phyloP scores from a whole-genome alignment of 768 basidiomycete genomes.

The Exidia glandulosa region DNA sequence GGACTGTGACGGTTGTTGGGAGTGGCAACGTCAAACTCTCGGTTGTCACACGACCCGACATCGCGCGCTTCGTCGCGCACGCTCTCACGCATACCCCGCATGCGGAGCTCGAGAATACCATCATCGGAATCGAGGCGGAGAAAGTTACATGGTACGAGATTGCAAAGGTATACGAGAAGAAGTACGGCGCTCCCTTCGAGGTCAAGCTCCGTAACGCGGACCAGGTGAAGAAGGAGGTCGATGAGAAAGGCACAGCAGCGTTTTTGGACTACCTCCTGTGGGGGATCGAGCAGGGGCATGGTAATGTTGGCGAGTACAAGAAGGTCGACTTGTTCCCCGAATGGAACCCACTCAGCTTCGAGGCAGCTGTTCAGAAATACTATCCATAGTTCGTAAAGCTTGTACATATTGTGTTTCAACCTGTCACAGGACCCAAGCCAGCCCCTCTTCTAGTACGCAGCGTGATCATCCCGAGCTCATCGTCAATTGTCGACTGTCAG shows the following conservation, averaged over 20 bases:
- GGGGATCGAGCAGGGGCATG: not conserved
- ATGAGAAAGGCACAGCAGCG: not conserved
- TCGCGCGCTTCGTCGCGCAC: slow-evolving; percentile 12
- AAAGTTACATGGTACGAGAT: slow-evolving; percentile 29
- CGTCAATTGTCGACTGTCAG: too few relatives aligned
- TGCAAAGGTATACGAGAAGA: not conserved
- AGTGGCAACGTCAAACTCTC: slow-evolving; percentile 6
- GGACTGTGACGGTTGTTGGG: slow-evolving; percentile 9
- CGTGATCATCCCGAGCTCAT: too few relatives aligned
- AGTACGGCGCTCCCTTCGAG: not conserved
- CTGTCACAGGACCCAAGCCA: too few relatives aligned
- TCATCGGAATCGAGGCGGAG: slow-evolving; percentile 37
- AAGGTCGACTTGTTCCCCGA: not conserved
- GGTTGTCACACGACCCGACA: slow-evolving; percentile 10
- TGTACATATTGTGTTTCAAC: too few relatives aligned
- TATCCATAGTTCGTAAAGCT: too few relatives aligned
- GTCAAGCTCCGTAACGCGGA: not conserved
- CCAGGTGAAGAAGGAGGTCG: not conserved
- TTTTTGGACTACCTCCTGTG: not conserved
- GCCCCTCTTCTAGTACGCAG: too few relatives aligned
- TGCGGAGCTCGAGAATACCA: slow-evolving; percentile 12
- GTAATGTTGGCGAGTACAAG: not conserved
- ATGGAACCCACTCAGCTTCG: too few relatives aligned
- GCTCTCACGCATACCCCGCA: slow-evolving; percentile 7
- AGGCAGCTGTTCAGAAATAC: too few relatives aligned